Evolutionary conservation across 768 basidiomycete species (phyloP), one percentile per base, ranked within the genome.

Genomic region (Auricularia heimuer): DNA sequence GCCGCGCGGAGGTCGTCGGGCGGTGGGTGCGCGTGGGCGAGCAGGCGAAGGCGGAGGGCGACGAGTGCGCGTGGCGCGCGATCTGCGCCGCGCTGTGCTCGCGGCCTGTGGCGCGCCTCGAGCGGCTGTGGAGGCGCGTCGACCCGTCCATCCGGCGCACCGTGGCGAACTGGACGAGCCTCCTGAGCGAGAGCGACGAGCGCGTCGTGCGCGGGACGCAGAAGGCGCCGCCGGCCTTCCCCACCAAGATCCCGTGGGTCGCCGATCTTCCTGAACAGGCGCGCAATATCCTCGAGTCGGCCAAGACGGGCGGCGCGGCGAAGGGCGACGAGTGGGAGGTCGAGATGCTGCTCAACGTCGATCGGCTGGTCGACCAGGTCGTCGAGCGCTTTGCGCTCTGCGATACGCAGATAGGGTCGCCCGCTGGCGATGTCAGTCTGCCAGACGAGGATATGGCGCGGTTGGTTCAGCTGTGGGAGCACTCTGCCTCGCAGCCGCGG

Each of bases 41-140:
- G 70, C 73, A 87, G 34, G 88, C 88, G 66, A 80, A 91, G 8
- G 70, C 77, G n/a, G 77, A 79, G 2, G 92, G 92, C 0, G 91
- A 94, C 68, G 88, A 89, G 70, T 88, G 86, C 66, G 84, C 89
- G 14, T 94, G 88, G 89, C 81, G 78, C 51, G 90, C 90, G 1
- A 87, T 93, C 62, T 74, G 74, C n/a, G 78, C 81, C 12, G 92
- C 87, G 6, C 72, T 93, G 16, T 89, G 87, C 67, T 86, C 87
- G 16, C 78, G 85, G 34, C 87, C 92, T 18, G 80, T 94, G 24
- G 88, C 90, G 8, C 77, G 92, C 44, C 73, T 93, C 61, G 88
- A 86, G 62, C 91, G 90, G 73, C 88, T 80, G 4, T 94, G 92
- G 92, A 85, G 83, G 69, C 79, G 90, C 21, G 88, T 89, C 0